These are phyloP conservation scores for Sordariomycetes sp. DNA, from an alignment of 2,329 filamentous ascomycete species.

Conservation along the genomic window DNA sequence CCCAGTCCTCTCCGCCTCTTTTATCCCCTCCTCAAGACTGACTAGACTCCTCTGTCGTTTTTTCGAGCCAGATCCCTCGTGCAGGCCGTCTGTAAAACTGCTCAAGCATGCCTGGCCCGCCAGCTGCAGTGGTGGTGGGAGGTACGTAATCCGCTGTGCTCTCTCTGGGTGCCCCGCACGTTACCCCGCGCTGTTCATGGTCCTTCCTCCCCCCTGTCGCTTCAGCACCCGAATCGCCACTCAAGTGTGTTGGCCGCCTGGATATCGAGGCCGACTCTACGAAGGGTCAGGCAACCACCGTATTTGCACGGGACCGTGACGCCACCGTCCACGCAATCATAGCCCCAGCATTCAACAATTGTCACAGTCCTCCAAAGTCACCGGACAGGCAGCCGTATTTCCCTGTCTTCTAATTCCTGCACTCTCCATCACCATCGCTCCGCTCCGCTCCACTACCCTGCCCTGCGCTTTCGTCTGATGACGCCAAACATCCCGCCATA, in stretches of 20 bases:
- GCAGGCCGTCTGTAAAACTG: neutral
- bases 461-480: neutral
- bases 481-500: neutral
- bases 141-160: neutral
- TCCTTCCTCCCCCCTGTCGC: neutral
- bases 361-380: neutral
- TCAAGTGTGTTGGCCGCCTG: neutral
- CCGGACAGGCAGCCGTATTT: neutral
- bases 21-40: neutral
- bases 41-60: neutral
- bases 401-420: neutral
- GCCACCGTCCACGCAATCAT: slow-evolving; percentile 6
- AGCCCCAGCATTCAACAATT: neutral
- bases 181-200: neutral
- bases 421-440: neutral
- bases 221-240: neutral
- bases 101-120: neutral
- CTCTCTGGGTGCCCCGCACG: neutral
- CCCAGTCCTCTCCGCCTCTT: neutral
- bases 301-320: neutral
- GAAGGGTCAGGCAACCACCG: slow-evolving; percentile 3
- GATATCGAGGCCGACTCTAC: neutral
- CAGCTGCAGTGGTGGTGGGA: neutral
- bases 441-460: neutral
- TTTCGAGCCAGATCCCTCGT: neutral